Percentiles rank a stretch among this genome's conserved stretches.
Evolutionary conservation across 2,329 filamentous ascomycete species (phyloP).

Genomic region (Hansfordia pulvinata): DNA sequence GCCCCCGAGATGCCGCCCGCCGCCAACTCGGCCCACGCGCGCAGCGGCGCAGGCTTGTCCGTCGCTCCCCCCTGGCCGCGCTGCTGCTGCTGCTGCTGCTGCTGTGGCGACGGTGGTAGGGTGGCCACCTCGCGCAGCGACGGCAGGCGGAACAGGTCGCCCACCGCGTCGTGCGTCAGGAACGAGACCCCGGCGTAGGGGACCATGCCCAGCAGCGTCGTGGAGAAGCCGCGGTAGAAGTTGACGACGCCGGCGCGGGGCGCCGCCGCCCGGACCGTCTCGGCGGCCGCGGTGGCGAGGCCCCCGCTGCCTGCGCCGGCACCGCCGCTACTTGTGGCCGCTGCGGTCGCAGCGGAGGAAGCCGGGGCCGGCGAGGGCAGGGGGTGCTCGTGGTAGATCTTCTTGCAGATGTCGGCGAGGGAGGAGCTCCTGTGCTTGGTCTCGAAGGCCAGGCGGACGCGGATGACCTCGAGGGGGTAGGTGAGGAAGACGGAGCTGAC

Average conservation of each 20-base stretch:
- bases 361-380: slow-evolving; percentile 22
- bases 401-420: slow-evolving; percentile 61
- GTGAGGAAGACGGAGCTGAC: slow-evolving; percentile 91
- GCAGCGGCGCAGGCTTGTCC: slow-evolving; percentile 60
- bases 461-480: slow-evolving; percentile 85
- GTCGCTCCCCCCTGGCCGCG: no score
- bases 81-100: slow-evolving; percentile 35
- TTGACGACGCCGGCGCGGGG: slow-evolving; percentile 64
- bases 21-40: slow-evolving; percentile 74
- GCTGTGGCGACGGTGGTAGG: slow-evolving; percentile 44
- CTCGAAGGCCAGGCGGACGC: slow-evolving; percentile 89
- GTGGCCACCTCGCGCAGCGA: slow-evolving; percentile 60
- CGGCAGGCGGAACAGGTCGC: slow-evolving; percentile 67
- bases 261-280: slow-evolving; percentile 33
- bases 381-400: slow-evolving; percentile 73
- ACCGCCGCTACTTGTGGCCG: no score
- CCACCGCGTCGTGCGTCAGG: slow-evolving; percentile 81
- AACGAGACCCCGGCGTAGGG: slow-evolving; percentile 95
- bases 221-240: slow-evolving; percentile 89
- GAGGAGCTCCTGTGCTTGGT: slow-evolving; percentile 66
- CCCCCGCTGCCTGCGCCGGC: slow-evolving; percentile 16
- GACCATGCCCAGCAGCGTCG: slow-evolving; percentile 86
- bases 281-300: slow-evolving; percentile 25
- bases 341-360: slow-evolving; percentile 12
- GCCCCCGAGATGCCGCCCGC: slow-evolving; percentile 79